A percentile compares a stretch with the other conserved stretches of the same genome.
These are phyloP conservation scores for Xerophyta viscosa DNA, from an alignment of 106 monocot species.

Conservation along the genomic window DNA sequence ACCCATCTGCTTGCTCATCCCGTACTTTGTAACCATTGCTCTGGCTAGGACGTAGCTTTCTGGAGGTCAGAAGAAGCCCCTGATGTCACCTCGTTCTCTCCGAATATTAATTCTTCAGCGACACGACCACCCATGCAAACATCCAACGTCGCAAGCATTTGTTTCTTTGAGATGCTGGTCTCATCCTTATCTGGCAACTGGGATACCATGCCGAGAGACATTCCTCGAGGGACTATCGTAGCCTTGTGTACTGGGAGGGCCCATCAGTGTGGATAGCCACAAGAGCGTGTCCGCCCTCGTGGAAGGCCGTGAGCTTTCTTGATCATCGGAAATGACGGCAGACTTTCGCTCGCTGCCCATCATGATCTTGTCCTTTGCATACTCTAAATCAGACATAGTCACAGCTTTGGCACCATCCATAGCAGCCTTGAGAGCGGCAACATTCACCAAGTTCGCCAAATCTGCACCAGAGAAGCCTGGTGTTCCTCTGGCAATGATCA, in stretches of 20 bases:
- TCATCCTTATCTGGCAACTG: constrained; percentile 92
- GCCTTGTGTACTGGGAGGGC: constrained; percentile 88
- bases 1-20: constrained; percentile 89
- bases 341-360: constrained; percentile 99
- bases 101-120: constrained; percentile 92
- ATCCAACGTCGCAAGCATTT: constrained; percentile 95
- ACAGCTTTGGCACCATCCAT: constrained; percentile 99
- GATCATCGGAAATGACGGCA: constrained; percentile 84
- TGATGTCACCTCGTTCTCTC: constrained; percentile 85
- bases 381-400: constrained; percentile 81
- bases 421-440: constrained; percentile 93
- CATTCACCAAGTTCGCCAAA: constrained; percentile 90
- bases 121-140: constrained; percentile 99
- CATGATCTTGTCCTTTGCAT: constrained; percentile 97
- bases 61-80: constrained; percentile 87
- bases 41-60: constrained; percentile 82
- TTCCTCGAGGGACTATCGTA: constrained; percentile 89
- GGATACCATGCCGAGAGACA: constrained; percentile 92
- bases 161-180: constrained; percentile 74
- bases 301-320: constrained; percentile 78
- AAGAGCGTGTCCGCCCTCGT: constrained; percentile 96
- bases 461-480: constrained; percentile 98
- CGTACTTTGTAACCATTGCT: constrained; percentile 94
- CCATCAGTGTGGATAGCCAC: constrained; percentile 94
- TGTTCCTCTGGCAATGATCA: constrained; percentile 89